phyloP scores from a whole-genome alignment of 2,329 filamentous ascomycete genomes.

The Dendrostoma leiphaemia region DNA sequence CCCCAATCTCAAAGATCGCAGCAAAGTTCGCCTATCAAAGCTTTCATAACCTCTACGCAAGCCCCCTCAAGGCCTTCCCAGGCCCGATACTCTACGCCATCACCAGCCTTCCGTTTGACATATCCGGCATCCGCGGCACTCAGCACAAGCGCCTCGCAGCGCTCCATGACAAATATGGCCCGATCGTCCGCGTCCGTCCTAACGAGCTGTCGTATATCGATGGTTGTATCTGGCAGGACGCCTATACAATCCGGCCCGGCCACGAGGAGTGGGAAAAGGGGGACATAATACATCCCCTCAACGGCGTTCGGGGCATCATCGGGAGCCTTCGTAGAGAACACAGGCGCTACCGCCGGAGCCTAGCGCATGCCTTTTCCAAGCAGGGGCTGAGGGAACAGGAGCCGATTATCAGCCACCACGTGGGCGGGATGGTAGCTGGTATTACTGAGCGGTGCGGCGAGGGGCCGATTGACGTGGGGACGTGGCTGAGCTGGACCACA shows the following conservation, averaged over 20 bases:
- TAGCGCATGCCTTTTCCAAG: constrained; percentile 27
- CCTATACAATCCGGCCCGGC: neutral
- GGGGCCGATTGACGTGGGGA: neutral
- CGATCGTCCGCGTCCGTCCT: neutral
- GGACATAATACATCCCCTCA: neutral
- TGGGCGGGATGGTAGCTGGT: neutral
- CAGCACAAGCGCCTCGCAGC: neutral
- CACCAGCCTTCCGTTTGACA: neutral
- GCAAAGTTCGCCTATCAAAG: neutral
- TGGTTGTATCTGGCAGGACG: neutral
- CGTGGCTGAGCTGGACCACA: neutral
- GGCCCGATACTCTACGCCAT: neutral
- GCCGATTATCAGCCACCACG: constrained; percentile 18
- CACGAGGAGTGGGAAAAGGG: neutral
- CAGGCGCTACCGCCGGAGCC: constrained; percentile 13
- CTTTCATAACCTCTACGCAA: neutral
- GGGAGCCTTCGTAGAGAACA: neutral
- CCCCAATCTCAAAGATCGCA: neutral
- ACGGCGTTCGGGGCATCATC: neutral
- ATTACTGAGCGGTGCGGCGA: neutral
- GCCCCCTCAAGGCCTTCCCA: neutral
- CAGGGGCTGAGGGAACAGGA: constrained; percentile 28
- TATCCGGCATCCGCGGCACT: neutral
- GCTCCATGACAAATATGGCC: constrained; percentile 2
- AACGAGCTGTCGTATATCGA: constrained; percentile 3